A percentile compares a stretch with the other conserved stretches of the same genome.
These are phyloP conservation scores for Panellus pusillus DNA, from an alignment of 768 basidiomycete species.

Conservation along the genomic window DNA sequence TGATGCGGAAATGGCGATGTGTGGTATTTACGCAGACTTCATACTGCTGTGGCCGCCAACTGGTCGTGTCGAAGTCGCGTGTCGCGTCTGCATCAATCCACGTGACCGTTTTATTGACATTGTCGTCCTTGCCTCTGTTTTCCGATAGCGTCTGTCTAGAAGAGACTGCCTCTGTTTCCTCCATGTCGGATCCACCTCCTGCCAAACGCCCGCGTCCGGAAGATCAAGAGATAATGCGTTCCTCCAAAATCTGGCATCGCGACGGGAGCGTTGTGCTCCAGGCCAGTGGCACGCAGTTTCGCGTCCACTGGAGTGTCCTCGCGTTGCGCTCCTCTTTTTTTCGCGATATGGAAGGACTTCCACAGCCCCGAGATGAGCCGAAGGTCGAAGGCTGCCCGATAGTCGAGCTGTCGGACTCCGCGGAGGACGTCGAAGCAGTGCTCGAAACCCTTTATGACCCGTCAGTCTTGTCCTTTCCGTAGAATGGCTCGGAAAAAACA, in stretches of 20 bases:
- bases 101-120: no score
- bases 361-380: conserved; percentile 10
- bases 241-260: conserved; percentile 17
- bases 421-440: conserved; percentile 14
- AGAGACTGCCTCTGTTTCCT: background rate
- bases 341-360: conserved; percentile 9
- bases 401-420: no score
- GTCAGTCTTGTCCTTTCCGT: background rate
- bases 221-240: conserved; percentile 1
- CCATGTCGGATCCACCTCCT: background rate
- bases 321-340: conserved; percentile 22
- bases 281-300: conserved; percentile 21
- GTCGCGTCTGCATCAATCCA: no score
- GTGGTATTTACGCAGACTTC: no score
- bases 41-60: no score
- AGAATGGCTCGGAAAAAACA: no score
- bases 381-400: conserved; percentile 19
- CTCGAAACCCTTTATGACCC: conserved; percentile 20
- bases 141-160: no score
- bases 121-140: no score
- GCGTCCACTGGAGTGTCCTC: conserved; percentile 24
- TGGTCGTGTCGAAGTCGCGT: no score
- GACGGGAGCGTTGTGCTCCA: conserved; percentile 25
- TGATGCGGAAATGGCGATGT: no score
- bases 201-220: background rate